These are phyloP conservation scores for Daedaleopsis nitida DNA, from an alignment of 768 basidiomycete species.

Conservation along the genomic window DNA sequence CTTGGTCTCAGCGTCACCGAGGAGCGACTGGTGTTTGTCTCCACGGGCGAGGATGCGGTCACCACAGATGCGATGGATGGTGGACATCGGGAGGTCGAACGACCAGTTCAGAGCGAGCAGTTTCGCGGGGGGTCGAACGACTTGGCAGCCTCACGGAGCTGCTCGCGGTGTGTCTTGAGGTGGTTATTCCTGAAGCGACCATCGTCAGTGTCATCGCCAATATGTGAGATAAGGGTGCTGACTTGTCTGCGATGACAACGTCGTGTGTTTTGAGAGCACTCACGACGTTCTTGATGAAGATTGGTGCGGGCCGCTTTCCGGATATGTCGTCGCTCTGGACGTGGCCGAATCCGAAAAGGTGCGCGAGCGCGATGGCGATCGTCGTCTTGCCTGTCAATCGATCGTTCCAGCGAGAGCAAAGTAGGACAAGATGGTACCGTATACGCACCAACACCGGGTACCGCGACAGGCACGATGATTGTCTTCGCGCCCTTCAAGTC, in stretches of 20 bases:
- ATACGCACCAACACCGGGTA: slow-evolving; percentile 88
- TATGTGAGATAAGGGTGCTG: slow-evolving; percentile 26
- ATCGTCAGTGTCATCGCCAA: not conserved
- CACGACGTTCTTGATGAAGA: slow-evolving; percentile 74
- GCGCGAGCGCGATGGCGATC: slow-evolving; percentile 72
- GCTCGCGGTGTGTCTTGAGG: slow-evolving; percentile 71
- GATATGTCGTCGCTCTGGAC: slow-evolving; percentile 92
- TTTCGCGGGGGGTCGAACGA: slow-evolving; percentile 56
- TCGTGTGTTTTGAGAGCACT: slow-evolving; percentile 60
- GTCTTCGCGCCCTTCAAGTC: slow-evolving; percentile 61
- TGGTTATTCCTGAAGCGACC: slow-evolving; percentile 78
- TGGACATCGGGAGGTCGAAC: slow-evolving; percentile 54
- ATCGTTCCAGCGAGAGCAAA: not conserved
- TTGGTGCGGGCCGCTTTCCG: slow-evolving; percentile 69
- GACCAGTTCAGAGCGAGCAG: slow-evolving; percentile 85
- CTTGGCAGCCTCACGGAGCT: slow-evolving; percentile 58
- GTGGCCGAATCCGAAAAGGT: slow-evolving; percentile 87
- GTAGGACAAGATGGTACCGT: not conserved
- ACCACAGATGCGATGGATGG: slow-evolving; percentile 72
- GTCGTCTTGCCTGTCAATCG: slow-evolving; percentile 81
- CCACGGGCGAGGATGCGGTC: slow-evolving; percentile 78
- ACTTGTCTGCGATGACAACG: slow-evolving; percentile 95
- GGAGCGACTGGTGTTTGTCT: slow-evolving; percentile 82
- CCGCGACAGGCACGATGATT: slow-evolving; percentile 83
- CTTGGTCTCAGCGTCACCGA: slow-evolving; percentile 50